Base-by-base conservation (phyloP, 257 asterid genomes). In the Striga asiatica region DNA sequence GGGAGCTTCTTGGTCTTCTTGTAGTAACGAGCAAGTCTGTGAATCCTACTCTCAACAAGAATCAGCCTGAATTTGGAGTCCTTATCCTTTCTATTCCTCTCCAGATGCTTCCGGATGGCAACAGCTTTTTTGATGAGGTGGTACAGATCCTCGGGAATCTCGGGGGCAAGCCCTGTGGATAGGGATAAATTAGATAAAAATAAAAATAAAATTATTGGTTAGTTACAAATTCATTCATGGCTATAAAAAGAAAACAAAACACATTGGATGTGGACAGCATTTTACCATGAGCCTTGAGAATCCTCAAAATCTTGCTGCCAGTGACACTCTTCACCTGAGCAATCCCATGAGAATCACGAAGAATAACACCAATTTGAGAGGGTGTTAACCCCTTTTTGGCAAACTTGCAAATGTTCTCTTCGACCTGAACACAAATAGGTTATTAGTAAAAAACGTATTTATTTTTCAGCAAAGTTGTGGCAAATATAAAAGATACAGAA, bases 1-100 rank as follows among this genome's bases (percentile, higher is more conserved):
- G 81, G 81, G 18, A 76, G 81, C 78, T 76, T 76, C 81, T 71
- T 76, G 50, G 81, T 76, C 58, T 72, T 68, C 76, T 72, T 76
- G 72, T 76, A 72, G 70, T 76, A 76, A 3, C 82, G 76, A 0
- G 82, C 82, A 56, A 76, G 61, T 0, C 82, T 67, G 48, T 76
- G 82, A 54, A 76, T 76, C 73, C 82, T 72, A 65, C 82, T 72
- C 66, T 76, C 82, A 21, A 72, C 82, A 58, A 76, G 52, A 69
- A 76, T 72, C 74, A 76, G 42, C 62, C 79, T 66, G 54, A 76
- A 76, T 64, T 76, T 76, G 3, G 81, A 75, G 47, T 75, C 81
- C 58, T 74, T 74, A 46, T 74, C 80, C 64, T 75, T 75, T 23
- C 77, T 67, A 63, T 76, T 76, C 68, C 82, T 76, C 70, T 76